Conservation (phyloP, 2,329 filamentous ascomycete species). For the Ophiocordyceps robertsii region DNA sequence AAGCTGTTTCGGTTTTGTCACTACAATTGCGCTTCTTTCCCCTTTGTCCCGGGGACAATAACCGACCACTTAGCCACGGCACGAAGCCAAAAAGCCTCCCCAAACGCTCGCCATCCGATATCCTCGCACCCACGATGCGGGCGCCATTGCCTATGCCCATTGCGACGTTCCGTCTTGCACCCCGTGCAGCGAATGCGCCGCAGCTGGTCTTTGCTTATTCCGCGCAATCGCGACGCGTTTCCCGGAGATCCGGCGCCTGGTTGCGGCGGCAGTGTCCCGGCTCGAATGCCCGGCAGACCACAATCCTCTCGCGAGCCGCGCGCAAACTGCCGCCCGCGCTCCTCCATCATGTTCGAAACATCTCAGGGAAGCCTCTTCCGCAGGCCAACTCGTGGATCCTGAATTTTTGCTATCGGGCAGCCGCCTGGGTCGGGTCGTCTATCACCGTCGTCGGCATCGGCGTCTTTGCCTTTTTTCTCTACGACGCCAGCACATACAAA, state of each 20-base stretch:
- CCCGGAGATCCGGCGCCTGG: neutral
- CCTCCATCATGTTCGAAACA: neutral
- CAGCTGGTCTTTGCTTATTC: neutral
- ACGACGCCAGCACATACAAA: constrained; percentile 84
- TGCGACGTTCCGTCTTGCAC: neutral
- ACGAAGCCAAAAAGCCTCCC: neutral
- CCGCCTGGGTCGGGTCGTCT: constrained; percentile 53
- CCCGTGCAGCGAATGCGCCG: neutral
- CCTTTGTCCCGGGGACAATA: too few species aligned
- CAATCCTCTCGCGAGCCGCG: neutral
- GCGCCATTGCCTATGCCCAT: neutral
- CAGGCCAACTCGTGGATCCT: constrained; percentile 32
- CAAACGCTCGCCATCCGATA: neutral
- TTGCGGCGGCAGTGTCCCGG: neutral
- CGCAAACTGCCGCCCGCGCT: neutral
- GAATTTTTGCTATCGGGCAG: constrained; percentile 53
- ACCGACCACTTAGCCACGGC: neutral
- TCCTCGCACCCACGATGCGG: neutral
- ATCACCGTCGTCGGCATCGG: constrained; percentile 55
- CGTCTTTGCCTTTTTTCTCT: constrained; percentile 78
- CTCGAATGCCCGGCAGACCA: neutral
- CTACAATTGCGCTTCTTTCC: too few species aligned
- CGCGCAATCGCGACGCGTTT: neutral
- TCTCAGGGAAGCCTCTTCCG: constrained; percentile 40
- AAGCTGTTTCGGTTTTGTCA: too few species aligned